Base-by-base conservation (phyloP, 129 eudicot species). In the Erigeron canadensis region DNA sequence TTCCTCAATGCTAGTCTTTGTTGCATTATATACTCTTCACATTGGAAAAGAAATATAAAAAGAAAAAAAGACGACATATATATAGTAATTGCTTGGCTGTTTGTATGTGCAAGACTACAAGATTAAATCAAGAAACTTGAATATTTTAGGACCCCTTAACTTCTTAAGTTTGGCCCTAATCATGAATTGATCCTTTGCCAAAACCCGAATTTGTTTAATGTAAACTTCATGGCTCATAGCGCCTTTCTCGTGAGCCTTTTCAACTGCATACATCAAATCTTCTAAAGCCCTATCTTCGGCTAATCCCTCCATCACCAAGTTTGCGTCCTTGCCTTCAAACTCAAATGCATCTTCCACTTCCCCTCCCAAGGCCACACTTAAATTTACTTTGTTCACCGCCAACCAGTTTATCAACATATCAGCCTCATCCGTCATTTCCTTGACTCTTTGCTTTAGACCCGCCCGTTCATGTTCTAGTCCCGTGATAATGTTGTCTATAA, bases 131-230 rank as follows among this genome's bases (percentile, higher is more conserved):
- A 67, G 65, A 48, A 40, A 50, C 46, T 60, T 42, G 38, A 63
- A 22, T 57, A 44, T 38, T 43, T 69, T 47, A 51, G 56, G 46
- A 62, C 46, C 75, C 53, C 63, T 69, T 65, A 80, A 43, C 65
- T 77, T 83, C 7, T 40, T 17, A 3, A 75, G 22, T 77, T 58
- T 81, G 63, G 83, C 83, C 76, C 91, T 80, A 10, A 55, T 65
- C 13, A 66, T 67, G 72, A 83, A 91, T 58, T 91, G 97, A 2
- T 84, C 85, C 68, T 91, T 81, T 6, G 97, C 86, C 78, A 87
- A 77, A 38, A 23, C 46, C 50, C 97, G 82, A 67, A 90, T 86
- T 60, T 88, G 83, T 77, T 66, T 91, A n/a, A 88, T 39, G 70
- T 91, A 91, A 44, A 41, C 38, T 19, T 70, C 84, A 46, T 74